Evolutionary conservation across 1,139 yeast genomes (phyloP).

Genomic region (Wickerhamiella infanticola): DNA sequence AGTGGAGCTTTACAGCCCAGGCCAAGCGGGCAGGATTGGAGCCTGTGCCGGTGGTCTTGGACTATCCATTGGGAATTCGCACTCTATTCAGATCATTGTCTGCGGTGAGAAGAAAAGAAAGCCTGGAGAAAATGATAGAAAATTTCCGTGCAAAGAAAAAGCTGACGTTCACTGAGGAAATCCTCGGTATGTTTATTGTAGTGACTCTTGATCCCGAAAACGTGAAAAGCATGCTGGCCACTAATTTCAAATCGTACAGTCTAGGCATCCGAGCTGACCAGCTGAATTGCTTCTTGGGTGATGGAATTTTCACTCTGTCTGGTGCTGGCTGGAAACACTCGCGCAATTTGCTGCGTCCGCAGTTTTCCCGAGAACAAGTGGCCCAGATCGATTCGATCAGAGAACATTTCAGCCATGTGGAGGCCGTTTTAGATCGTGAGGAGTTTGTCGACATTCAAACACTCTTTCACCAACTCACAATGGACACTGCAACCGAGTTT

Average conservation of each 20-base stretch:
- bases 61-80: background rate
- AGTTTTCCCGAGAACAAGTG: slow-evolving; percentile 36
- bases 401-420: slow-evolving; percentile 21
- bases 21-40: background rate
- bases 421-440: slow-evolving; percentile 13
- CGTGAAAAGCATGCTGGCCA: slow-evolving; percentile 23
- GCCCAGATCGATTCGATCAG: slow-evolving; percentile 36
- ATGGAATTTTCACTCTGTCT: slow-evolving; percentile 38
- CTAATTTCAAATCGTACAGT: slow-evolving; percentile 34
- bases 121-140: background rate
- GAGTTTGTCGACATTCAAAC: slow-evolving; percentile 33
- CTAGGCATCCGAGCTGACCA: slow-evolving; percentile 32
- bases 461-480: slow-evolving; percentile 35
- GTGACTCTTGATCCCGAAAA: slow-evolving; percentile 36
- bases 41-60: background rate
- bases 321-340: slow-evolving; percentile 39
- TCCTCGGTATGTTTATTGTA: slow-evolving; percentile 12
- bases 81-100: background rate
- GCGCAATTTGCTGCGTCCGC: slow-evolving; percentile 38
- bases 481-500: slow-evolving; percentile 45
- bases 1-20: background rate
- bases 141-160: slow-evolving; percentile 9
- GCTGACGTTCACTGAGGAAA: slow-evolving; percentile 13
- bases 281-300: slow-evolving; percentile 32
- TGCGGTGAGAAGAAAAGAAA: background rate